Evolutionary conservation across 1,284 basidiomycete genomes (phyloP).

Genomic region (Boletellus dicymbophilus): DNA sequence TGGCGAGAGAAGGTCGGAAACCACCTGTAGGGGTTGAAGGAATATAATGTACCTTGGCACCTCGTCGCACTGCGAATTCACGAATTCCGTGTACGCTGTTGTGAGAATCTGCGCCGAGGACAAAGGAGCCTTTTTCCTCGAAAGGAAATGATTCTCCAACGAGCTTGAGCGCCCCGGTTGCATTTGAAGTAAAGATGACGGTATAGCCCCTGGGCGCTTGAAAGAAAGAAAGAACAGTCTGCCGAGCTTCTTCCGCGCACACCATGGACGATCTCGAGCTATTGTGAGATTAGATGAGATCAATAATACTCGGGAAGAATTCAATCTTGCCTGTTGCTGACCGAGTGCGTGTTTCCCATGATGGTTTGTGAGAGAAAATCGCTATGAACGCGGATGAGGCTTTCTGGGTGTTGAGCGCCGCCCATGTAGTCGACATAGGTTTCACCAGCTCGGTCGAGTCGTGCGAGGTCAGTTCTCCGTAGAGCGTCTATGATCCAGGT

Average conservation of each 20-base stretch:
- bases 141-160: conserved; percentile 83
- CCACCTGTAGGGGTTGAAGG: conserved; percentile 64
- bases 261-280: conserved; percentile 72
- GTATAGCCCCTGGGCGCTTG: conserved; percentile 72
- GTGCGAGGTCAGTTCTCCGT: conserved; percentile 65
- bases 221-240: conserved; percentile 72
- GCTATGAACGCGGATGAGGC: conserved; percentile 66
- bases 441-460: conserved; percentile 62
- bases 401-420: conserved; percentile 74
- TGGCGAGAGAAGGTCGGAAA: conserved; percentile 54
- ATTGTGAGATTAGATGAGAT: conserved; percentile 7
- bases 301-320: neutral
- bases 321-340: conserved; percentile 64
- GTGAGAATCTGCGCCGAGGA: conserved; percentile 75
- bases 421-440: conserved; percentile 87
- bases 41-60: conserved; percentile 63
- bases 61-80: conserved; percentile 58
- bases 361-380: conserved; percentile 65
- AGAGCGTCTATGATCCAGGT: conserved; percentile 73
- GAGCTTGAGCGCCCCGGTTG: conserved; percentile 77
- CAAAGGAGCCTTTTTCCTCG: conserved; percentile 50
- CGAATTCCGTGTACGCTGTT: conserved; percentile 86
- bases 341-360: conserved; percentile 81
- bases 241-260: conserved; percentile 66
- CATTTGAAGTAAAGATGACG: conserved; percentile 81